Evolutionary conservation across 768 basidiomycete genomes (phyloP), one percentile per base, ranked within the genome.

Genomic region (Collybiopsis confluens): DNA sequence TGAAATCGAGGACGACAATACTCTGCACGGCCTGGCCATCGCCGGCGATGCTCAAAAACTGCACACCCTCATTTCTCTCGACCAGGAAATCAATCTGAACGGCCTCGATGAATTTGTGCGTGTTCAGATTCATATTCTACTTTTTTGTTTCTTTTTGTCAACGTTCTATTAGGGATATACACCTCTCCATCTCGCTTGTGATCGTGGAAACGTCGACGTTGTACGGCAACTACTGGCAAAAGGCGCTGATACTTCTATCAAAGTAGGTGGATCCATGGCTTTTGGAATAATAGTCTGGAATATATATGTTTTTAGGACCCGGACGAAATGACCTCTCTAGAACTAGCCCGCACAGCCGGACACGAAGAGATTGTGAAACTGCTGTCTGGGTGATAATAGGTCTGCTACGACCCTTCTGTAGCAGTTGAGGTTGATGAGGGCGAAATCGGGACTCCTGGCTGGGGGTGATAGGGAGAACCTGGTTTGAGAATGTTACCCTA

Each of bases 181-280:
- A 0, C 78, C 93, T 7, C 69, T 97, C 18, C 94, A 97, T 61
- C 75, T 95, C 0, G 93, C 94, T 4, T 82, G 85, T 24, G 94
- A 97, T 66, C 75, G 93, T 62, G 94, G 94, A 1, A 76, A 83
- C 61, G 52, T 72, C 6, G 71, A 74, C 0, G 70, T 80, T 2
- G 86, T 88, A 1, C 68, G 75, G 58, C 53, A 83, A 4, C 68
- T 97, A 37, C 64, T 94, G 18, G 60, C 72, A 20, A 71, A 73
- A 47, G 91, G 90, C 3, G 92, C 87, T 4, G 81, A 92, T 60
- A 65, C 62, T 41, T 67, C 68, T 28, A 69, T 88, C 41, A 84
- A 86, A 79, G 93, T 90, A 57, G 41, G 2, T 23, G 26, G 59
- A 42, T 56, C 55, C n/a, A n/a, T 18, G 37, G 20, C 30, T 16